Percentiles rank a stretch among this genome's conserved stretches.
phyloP scores from a whole-genome alignment of 1,139 yeast species.

The Saccharomyces pastorianus region DNA sequence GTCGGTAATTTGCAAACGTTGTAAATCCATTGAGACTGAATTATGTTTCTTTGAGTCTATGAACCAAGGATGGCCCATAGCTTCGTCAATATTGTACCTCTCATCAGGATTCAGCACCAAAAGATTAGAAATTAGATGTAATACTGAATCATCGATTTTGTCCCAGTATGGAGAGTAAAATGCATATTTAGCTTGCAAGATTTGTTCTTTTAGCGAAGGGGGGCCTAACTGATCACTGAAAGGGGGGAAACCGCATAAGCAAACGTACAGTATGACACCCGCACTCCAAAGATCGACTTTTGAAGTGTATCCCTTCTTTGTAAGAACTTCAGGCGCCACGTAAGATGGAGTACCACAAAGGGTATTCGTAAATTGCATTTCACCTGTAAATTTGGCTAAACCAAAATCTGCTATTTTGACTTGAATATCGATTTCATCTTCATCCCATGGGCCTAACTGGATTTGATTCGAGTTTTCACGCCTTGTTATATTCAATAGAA shows the following conservation, averaged over 20 bases:
- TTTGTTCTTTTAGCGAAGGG: conserved; percentile 70
- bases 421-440: conserved; percentile 49
- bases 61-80: conserved; percentile 56
- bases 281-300: conserved; percentile 77
- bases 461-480: conserved; percentile 34
- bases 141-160: conserved; percentile 51
- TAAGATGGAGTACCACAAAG: conserved; percentile 80
- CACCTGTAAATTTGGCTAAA: conserved; percentile 72
- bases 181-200: conserved; percentile 56
- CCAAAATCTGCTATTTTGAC: conserved; percentile 82
- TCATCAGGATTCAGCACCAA: conserved; percentile 50
- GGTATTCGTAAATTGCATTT: conserved; percentile 63
- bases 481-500: conserved; percentile 51
- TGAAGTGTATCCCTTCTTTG: conserved; percentile 53
- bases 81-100: conserved; percentile 45
- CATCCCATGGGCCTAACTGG: conserved; percentile 68
- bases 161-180: conserved; percentile 81
- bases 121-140: conserved; percentile 57
- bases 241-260: conserved; percentile 79
- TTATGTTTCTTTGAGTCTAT: conserved; percentile 9
- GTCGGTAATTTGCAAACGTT: conserved; percentile 21
- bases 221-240: conserved; percentile 77
- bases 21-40: conserved; percentile 12
- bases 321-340: conserved; percentile 70
- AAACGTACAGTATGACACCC: conserved; percentile 67